Conservation (phyloP, 495 filamentous ascomycete genomes). For the Daldinia grandis region DNA sequence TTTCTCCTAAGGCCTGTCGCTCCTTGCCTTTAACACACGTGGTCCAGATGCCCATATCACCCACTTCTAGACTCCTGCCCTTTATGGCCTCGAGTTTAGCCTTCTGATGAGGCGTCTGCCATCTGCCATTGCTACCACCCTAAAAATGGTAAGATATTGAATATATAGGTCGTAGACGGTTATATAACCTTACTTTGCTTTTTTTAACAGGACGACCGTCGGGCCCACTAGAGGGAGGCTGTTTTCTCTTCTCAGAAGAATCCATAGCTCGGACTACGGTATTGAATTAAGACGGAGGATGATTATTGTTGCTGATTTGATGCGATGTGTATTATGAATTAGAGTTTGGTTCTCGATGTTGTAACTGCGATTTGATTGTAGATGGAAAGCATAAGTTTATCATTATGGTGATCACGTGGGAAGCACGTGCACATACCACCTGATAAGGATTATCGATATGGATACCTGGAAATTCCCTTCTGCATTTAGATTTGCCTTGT, state of each 20-base stretch:
- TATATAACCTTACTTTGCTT: slow-evolving; percentile 43
- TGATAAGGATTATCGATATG: too few species aligned
- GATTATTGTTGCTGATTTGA: background rate
- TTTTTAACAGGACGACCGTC: slow-evolving; percentile 37
- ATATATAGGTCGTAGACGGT: background rate
- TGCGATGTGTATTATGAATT: background rate
- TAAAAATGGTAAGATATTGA: slow-evolving; percentile 21
- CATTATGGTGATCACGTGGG: background rate
- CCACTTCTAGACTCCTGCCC: slow-evolving; percentile 66
- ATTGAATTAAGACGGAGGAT: background rate
- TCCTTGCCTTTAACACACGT: slow-evolving; percentile 87
- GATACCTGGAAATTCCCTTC: too few species aligned
- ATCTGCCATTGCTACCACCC: slow-evolving; percentile 62
- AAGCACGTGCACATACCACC: background rate
- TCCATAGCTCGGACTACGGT: slow-evolving; percentile 24
- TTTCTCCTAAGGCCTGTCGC: slow-evolving; percentile 76
- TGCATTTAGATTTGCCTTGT: too few species aligned
- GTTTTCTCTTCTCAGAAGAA: slow-evolving; percentile 38
- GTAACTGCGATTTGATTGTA: background rate
- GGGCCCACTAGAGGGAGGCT: slow-evolving; percentile 14
- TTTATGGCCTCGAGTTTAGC: slow-evolving; percentile 48
- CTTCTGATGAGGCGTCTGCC: slow-evolving; percentile 63
- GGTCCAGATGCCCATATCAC: slow-evolving; percentile 86
- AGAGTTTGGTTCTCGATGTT: background rate
- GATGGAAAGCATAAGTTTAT: background rate